Base-by-base conservation (phyloP, 495 filamentous ascomycete genomes). In the Cercophora newfieldiana region DNA sequence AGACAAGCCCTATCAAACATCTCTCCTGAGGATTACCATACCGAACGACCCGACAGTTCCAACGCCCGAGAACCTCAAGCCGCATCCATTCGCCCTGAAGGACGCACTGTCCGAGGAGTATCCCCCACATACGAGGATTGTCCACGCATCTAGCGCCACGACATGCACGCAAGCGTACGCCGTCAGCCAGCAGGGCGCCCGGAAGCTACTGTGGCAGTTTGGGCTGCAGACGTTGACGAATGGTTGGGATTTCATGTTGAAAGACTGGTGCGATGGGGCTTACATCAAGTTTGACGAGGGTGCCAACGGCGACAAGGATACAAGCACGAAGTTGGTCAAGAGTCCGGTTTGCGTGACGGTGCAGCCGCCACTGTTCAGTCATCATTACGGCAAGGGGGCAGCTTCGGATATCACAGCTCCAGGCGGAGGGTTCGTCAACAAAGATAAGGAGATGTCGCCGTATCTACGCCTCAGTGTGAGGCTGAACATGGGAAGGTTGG, bases 141-240 rank as follows among this genome's bases (percentile, higher is more conserved):
- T 81, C 0, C 81, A 84, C 63, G 74, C 73, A 0, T 73, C 78
- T 0, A 70, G 64, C 51, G 77, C 74, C 4, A 81, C 77, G 1
- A 71, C 73, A 0, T 84, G 81, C 68, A 83, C 76, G 0, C 77
- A 82, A 26, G 80, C 81, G 0, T 84, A 83, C 55, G 81, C 81
- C 10, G 81, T 84, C 12, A 79, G 74, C 26, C 75, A 76, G 57
- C 66, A 67, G 18, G 81, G 81, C 6, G 81, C 80, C 10, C 72
- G 78, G n/a, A 80, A 77, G 66, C 59, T 83, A 25, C 66, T 83
- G 21, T 75, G 68, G 64, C 69, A 72, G 68, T 81, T 82, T 69
- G 71, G 77, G 1, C 31, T 78, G 21, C 49, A 70, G 61, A 72
- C 69, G 8, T 71, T 80, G 55, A 77, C 76, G 14, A 60, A 67